phyloP scores from a whole-genome alignment of 2,329 filamentous ascomycete species.

The Pseudogymnoascus sp. region DNA sequence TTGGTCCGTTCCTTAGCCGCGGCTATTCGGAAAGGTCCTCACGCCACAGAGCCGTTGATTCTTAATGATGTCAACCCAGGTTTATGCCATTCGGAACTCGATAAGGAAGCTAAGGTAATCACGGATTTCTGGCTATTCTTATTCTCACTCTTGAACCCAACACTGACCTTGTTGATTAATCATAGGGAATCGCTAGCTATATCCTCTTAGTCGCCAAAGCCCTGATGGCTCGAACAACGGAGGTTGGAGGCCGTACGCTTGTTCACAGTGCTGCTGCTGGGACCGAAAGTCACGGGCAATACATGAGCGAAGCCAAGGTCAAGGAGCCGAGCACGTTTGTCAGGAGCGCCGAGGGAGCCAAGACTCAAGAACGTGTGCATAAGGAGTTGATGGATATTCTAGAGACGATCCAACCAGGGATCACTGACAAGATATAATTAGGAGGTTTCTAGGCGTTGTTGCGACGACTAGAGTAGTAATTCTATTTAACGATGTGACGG shows the following conservation, averaged over 20 bases:
- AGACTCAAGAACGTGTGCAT: constrained; percentile 34
- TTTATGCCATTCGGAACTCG: constrained; percentile 29
- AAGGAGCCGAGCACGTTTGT: constrained; percentile 30
- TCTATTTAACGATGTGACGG: background rate
- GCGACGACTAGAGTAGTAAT: background rate
- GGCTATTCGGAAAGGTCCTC: constrained; percentile 19
- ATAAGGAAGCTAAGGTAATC: background rate
- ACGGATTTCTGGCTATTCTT: too few relatives aligned
- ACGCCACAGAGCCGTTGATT: constrained; percentile 23
- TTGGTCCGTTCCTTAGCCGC: constrained; percentile 27
- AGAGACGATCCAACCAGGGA: constrained; percentile 37
- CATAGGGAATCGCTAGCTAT: background rate
- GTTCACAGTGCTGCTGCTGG: constrained; percentile 27
- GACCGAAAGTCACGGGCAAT: constrained; percentile 27
- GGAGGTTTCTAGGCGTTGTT: background rate
- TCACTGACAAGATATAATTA: constrained; percentile 32
- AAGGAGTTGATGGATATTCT: constrained; percentile 38
- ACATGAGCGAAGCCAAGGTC: constrained; percentile 20
- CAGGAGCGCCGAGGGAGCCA: constrained; percentile 33
- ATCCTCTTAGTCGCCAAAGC: constrained; percentile 16
- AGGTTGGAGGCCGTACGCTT: constrained; percentile 31
- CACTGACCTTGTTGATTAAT: too few relatives aligned
- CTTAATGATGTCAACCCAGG: constrained; percentile 31
- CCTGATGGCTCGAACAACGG: constrained; percentile 27
- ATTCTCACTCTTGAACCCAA: too few relatives aligned